Percentiles rank a stretch among this genome's conserved stretches.
Conservation (phyloP, 106 monocot genomes). For the Xerophyta viscosa region DNA sequence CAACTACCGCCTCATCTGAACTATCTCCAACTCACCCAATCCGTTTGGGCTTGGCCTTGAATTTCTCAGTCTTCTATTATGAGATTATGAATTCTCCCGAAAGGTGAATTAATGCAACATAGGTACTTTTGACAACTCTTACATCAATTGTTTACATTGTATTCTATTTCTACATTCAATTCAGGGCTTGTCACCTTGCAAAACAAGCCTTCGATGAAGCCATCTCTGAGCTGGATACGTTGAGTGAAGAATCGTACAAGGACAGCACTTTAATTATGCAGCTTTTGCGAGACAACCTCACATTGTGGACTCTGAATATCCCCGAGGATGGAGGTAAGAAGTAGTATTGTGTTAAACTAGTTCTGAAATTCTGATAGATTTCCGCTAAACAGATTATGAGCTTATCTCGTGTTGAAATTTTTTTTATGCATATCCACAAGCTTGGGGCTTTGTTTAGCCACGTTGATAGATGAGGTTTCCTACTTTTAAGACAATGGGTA, state of each 20-base stretch:
- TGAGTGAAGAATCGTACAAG: slow-evolving; percentile 29
- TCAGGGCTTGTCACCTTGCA: slow-evolving; percentile 25
- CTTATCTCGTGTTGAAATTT: too few species aligned
- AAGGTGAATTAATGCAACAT: slow-evolving; percentile 26
- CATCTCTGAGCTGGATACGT: slow-evolving; percentile 26
- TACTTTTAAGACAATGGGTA: too few species aligned
- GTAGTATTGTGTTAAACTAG: neutral
- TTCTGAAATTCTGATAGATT: too few species aligned
- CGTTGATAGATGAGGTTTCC: too few species aligned
- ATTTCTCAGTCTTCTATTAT: slow-evolving; percentile 85
- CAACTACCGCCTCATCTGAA: slow-evolving; percentile 56
- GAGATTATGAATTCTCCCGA: slow-evolving; percentile 91
- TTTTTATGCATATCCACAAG: too few species aligned
- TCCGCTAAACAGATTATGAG: too few species aligned
- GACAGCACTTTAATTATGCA: slow-evolving; percentile 37
- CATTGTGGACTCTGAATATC: slow-evolving; percentile 30
- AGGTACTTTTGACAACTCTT: neutral
- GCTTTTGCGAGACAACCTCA: slow-evolving; percentile 29
- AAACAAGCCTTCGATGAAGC: slow-evolving; percentile 35
- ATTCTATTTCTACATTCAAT: too few species aligned
- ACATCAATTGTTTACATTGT: neutral
- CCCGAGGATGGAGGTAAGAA: slow-evolving; percentile 23
- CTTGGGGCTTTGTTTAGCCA: too few species aligned
- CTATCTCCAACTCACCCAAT: slow-evolving; percentile 78
- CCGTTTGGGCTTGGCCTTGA: slow-evolving; percentile 73